A percentile compares a stretch with the other conserved stretches of the same genome.
These are phyloP conservation scores for Nyssa sinensis DNA, from an alignment of 148 eudicot genomes.

Conservation along the genomic window DNA sequence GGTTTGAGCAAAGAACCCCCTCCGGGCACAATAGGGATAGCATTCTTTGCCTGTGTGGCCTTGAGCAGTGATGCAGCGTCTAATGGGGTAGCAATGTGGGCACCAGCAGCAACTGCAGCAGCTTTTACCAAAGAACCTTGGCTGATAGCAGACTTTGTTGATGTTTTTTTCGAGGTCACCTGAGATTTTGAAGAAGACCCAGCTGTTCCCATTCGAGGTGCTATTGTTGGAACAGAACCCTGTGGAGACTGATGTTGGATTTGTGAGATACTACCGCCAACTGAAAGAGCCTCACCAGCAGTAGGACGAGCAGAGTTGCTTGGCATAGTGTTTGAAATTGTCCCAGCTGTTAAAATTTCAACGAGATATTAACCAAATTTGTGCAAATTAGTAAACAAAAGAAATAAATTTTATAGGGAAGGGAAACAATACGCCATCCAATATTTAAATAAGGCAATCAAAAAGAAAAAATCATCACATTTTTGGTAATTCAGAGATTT, in stretches of 20 bases:
- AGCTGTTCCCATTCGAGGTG: neutral
- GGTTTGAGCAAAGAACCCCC: conserved; percentile 39
- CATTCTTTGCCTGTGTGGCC: conserved; percentile 65
- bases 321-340: conserved; percentile 15
- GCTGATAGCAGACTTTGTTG: conserved; percentile 36
- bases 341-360: conserved; percentile 35
- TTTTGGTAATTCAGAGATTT: neutral
- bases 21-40: conserved; percentile 51
- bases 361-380: conserved; percentile 15
- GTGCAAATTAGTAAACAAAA: neutral
- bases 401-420: neutral
- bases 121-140: conserved; percentile 68
- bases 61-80: conserved; percentile 60
- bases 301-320: conserved; percentile 26
- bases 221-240: conserved; percentile 23
- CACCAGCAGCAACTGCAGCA: conserved; percentile 90
- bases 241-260: conserved; percentile 30
- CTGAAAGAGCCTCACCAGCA: conserved; percentile 20
- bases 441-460: neutral
- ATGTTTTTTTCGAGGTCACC: conserved; percentile 29
- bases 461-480: neutral
- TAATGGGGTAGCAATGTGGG: conserved; percentile 69
- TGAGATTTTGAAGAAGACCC: conserved; percentile 35
- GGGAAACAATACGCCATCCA: no score
- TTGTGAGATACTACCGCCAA: conserved; percentile 13